A percentile compares a stretch with the other conserved stretches of the same genome.
phyloP scores from a whole-genome alignment of 108 stramenopile genomes.

The Cyclotella kingstonii region DNA sequence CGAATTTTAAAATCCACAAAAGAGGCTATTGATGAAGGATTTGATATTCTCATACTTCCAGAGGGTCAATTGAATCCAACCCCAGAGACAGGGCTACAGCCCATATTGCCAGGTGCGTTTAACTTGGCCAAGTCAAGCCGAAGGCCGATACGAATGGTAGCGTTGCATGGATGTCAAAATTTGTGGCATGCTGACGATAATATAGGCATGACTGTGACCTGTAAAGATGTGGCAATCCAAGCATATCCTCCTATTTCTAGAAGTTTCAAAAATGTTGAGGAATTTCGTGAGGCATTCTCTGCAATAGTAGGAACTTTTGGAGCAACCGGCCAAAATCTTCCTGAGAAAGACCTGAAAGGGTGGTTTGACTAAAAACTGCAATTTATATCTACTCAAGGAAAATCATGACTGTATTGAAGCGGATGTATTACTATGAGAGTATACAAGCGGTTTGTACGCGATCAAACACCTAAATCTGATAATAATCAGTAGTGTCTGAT shows the following conservation, averaged over 20 bases:
- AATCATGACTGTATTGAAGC: too few species aligned
- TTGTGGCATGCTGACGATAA: slow-evolving; percentile 75
- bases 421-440: too few species aligned
- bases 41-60: slow-evolving; percentile 80
- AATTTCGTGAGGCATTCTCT: slow-evolving; percentile 62
- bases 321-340: slow-evolving; percentile 51
- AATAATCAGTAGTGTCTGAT: too few species aligned
- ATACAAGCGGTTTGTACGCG: too few species aligned
- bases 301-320: slow-evolving; percentile 74
- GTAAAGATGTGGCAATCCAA: slow-evolving; percentile 49
- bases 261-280: slow-evolving; percentile 46
- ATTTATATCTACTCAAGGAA: too few species aligned
- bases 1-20: slow-evolving; percentile 57
- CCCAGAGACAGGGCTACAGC: slow-evolving; percentile 67
- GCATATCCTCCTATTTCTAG: slow-evolving; percentile 47
- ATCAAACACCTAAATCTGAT: too few species aligned
- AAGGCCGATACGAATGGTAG: slow-evolving; percentile 79
- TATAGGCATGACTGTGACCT: slow-evolving; percentile 64
- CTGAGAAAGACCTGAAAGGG: slow-evolving; percentile 19
- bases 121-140: slow-evolving; percentile 65
- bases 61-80: slow-evolving; percentile 86
- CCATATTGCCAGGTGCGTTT: slow-evolving; percentile 71
- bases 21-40: slow-evolving; percentile 71
- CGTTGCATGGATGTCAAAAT: slow-evolving; percentile 63
- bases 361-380: slow-evolving; percentile 9